Percentiles rank a stretch among this genome's conserved stretches.
Conservation (phyloP, 2,329 filamentous ascomycete genomes). For the Sclerotinia subarctica region DNA sequence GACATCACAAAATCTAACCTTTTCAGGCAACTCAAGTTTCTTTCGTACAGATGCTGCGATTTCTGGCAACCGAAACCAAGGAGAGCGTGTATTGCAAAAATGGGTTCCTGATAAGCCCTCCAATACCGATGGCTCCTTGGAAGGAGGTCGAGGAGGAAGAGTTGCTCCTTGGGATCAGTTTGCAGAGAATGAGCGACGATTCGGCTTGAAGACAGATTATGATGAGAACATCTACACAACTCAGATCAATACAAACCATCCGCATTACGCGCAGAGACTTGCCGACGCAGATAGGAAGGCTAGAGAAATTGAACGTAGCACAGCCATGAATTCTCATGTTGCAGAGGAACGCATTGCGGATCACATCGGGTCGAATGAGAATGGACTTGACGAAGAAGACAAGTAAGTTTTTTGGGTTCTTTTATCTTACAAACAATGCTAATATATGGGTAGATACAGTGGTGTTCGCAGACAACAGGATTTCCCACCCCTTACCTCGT, state of each 20-base stretch:
- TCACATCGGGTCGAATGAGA: constrained; percentile 60
- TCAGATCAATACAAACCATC: constrained; percentile 77
- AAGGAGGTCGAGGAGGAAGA: constrained; percentile 44
- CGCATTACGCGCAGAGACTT: constrained; percentile 73
- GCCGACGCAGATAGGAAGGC: constrained; percentile 80
- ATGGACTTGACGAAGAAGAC: constrained; percentile 81
- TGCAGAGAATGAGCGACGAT: constrained; percentile 79
- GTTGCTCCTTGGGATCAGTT: constrained; percentile 82
- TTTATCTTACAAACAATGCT: not conserved
- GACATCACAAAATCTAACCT: constrained; percentile 25
- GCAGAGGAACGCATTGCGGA: constrained; percentile 83
- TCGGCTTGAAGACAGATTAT: constrained; percentile 85
- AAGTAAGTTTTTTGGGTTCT: constrained; percentile 56
- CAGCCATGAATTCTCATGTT: constrained; percentile 74
- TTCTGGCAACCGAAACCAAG: constrained; percentile 65
- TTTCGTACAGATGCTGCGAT: constrained; percentile 91
- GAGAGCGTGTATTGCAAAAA: constrained; percentile 73
- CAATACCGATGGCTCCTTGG: constrained; percentile 67
- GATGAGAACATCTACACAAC: constrained; percentile 96
- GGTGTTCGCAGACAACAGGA: constrained; percentile 77
- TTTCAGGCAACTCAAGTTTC: constrained; percentile 58
- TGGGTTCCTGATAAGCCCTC: constrained; percentile 72
- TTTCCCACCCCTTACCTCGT: constrained; percentile 59
- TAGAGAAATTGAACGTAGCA: constrained; percentile 80
- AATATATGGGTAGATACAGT: constrained; percentile 64